Conservation (phyloP, 371 early-diverging fungal genomes). For the Mortierella sp. region DNA sequence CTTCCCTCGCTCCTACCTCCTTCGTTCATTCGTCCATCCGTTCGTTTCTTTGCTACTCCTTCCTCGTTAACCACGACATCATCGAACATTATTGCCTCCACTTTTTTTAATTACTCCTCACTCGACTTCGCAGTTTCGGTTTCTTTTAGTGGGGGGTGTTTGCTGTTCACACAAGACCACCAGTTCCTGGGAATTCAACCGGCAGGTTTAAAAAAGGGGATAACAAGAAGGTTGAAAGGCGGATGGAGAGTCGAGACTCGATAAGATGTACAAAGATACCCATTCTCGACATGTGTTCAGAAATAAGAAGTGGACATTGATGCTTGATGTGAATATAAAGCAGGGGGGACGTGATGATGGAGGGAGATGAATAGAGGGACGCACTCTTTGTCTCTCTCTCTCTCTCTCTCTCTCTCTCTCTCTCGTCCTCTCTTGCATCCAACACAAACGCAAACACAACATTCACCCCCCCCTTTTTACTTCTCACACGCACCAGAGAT, state of each 20-base stretch:
- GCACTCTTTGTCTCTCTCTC: no score
- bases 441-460: neutral
- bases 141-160: neutral
- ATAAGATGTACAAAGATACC: neutral
- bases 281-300: slow-evolving; percentile 5
- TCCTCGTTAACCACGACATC: neutral
- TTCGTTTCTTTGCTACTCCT: neutral
- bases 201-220: neutral
- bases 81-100: neutral
- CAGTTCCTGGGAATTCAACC: neutral
- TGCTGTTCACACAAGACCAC: no score
- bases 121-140: neutral
- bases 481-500: no score
- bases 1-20: neutral
- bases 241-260: neutral
- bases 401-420: no score
- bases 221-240: neutral
- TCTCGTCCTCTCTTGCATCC: no score
- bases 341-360: neutral
- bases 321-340: neutral
- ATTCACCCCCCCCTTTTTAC: neutral
- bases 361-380: neutral
- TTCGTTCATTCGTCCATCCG: neutral
- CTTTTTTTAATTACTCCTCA: neutral
- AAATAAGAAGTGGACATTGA: neutral